Base-by-base conservation (phyloP, 202 grass and related monocot genomes). In the Dendrocalamus latiflorus region DNA sequence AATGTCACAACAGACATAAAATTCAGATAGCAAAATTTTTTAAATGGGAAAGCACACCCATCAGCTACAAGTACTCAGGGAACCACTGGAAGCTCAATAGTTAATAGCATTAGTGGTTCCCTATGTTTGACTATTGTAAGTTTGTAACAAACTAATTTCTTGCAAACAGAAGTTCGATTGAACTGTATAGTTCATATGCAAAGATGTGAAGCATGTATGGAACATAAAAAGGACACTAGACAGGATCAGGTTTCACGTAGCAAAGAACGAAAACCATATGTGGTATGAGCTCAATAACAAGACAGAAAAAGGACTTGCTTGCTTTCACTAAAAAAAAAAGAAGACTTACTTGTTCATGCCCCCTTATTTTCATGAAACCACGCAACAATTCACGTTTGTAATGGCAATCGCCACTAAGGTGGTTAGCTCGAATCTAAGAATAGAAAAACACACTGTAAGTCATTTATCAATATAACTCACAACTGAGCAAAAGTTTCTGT, bases 351-450 rank as follows among this genome's bases (percentile, higher is more conserved):
- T 85, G 95, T 67, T 92, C 93, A 70, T 95, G 96, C 15, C 96
- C 95, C 85, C 81, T 91, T 81, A 98, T 93, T 83, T 95, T 95
- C 89, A 93, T 81, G 85, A 93, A 95, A 18, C 96, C 93, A 28
- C 88, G 91, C 67, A 98, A 48, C 65, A 98, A 75, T 83, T 98
- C 96, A 22, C 83, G 83, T 75, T 95, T 98, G 78, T 90, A 98
- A 84, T 98, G 96, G 74, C 96, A 98, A 93, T 98, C 78, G 3
- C 96, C 93, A 77, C 93, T 95, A 68, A 98, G 91, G 72, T 92
- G 89, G 89, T 98, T 98, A 82, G 96, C 96, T 28, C 96, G 89
- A 81, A 98, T 98, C 93, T 98, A 76, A 72, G 77, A 85, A 79
- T 30, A 85, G 11, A 11, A 81, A 66, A 65, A 63, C 30, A 25